Evolutionary conservation across 495 filamentous ascomycete genomes (phyloP).

Genomic region (Neurospora terricola): DNA sequence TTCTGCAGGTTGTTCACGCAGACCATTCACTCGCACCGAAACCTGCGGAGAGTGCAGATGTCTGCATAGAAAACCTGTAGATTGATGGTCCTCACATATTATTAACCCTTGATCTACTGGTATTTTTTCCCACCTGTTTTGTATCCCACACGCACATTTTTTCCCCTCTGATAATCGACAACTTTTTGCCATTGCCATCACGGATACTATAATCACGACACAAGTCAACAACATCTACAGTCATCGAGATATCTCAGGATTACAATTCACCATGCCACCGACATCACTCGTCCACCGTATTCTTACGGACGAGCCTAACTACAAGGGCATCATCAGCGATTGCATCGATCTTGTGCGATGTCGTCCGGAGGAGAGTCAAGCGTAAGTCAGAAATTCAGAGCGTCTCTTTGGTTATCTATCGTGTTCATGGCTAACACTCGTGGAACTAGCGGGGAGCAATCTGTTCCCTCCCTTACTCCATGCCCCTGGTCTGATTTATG

Average conservation of each 20-base stretch:
- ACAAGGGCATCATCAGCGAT: background rate
- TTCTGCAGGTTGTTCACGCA: background rate
- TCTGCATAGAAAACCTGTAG: background rate
- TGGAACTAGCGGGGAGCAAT: background rate
- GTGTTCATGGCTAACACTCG: background rate
- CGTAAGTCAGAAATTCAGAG: background rate
- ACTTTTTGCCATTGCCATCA: background rate
- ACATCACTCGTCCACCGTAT: background rate
- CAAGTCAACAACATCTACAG: background rate
- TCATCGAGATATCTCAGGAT: background rate
- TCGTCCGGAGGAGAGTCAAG: background rate
- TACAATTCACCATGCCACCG: background rate
- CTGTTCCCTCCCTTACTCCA: background rate
- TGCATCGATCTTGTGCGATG: background rate
- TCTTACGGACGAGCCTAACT: background rate
- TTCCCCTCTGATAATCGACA: background rate
- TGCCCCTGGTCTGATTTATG: background rate
- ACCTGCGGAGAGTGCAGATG: background rate
- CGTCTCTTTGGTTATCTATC: background rate
- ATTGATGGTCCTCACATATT: background rate
- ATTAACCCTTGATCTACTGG: background rate
- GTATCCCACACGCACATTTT: background rate
- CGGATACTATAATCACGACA: background rate
- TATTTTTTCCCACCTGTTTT: background rate
- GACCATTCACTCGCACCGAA: background rate